Evolutionary conservation across 78 protist genomes (phyloP).

Genomic region (Tieghemostelium lacteum): DNA sequence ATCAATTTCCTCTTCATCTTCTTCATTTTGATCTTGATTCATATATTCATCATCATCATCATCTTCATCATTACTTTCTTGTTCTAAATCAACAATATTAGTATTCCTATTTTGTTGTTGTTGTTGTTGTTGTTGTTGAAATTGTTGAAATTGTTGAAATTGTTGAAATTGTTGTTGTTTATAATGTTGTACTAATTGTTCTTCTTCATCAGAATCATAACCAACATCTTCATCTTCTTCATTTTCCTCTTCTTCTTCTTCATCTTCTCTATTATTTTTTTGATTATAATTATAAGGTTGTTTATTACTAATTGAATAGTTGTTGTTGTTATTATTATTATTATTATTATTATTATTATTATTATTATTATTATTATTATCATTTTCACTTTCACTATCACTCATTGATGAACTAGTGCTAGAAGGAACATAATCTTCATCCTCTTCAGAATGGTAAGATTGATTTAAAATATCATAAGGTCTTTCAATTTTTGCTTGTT

Average conservation of each 20-base stretch:
- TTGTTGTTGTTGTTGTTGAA: too few species aligned
- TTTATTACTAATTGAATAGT: not conserved
- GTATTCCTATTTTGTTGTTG: not conserved
- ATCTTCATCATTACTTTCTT: conserved; percentile 4
- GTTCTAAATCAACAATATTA: not conserved
- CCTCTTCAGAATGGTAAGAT: conserved; percentile 43
- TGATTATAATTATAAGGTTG: too few species aligned
- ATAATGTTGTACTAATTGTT: conserved; percentile 47
- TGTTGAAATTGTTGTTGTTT: conserved; percentile 22
- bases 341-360: too few species aligned
- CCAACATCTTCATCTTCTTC: conserved; percentile 48
- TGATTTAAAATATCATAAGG: conserved; percentile 39
- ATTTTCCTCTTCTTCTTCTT: conserved; percentile 19
- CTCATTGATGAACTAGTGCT: not conserved
- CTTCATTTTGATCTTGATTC: not conserved
- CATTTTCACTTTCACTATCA: not conserved
- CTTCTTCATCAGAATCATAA: conserved; percentile 46
- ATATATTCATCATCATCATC: not conserved
- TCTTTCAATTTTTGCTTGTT: not conserved
- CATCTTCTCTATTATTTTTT: too few species aligned
- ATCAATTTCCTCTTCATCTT: too few species aligned
- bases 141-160: conserved; percentile 8
- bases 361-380: too few species aligned
- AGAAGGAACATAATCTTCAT: conserved; percentile 61
- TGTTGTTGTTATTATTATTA: too few species aligned